phyloP scores from a whole-genome alignment of 768 basidiomycete species.

The Flagelloscypha sp. region DNA sequence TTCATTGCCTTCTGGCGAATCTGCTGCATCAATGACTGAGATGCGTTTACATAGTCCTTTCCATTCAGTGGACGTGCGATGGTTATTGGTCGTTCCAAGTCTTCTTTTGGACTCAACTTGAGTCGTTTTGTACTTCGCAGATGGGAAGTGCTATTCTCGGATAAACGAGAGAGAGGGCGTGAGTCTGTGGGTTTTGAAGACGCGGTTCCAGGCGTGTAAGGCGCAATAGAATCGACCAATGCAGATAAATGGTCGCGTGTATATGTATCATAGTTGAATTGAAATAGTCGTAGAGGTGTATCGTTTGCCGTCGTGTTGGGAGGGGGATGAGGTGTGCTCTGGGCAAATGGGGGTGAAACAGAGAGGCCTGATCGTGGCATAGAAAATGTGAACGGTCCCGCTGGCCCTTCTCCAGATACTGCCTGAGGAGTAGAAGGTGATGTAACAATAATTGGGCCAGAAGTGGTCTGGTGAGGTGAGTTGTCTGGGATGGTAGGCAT shows the following conservation, averaged over 20 bases:
- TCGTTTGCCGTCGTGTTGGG: conserved; percentile 40
- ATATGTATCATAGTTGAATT: conserved; percentile 93
- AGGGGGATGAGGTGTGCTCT: conserved; percentile 44
- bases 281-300: conserved; percentile 78
- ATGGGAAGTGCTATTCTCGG: conserved; percentile 36
- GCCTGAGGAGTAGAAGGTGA: no score
- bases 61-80: conserved; percentile 42
- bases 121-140: conserved; percentile 74
- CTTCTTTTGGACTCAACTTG: conserved; percentile 62
- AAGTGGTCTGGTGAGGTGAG: no score
- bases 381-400: conserved; percentile 45
- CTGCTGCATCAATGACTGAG: conserved; percentile 68
- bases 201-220: conserved; percentile 57
- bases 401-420: no score
- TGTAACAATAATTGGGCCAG: no score
- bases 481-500: no score
- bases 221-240: conserved; percentile 90
- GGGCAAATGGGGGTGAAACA: conserved; percentile 40
- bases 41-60: conserved; percentile 73
- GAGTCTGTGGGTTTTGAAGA: no score
- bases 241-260: conserved; percentile 91
- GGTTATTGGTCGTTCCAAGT: conserved; percentile 44
- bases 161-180: no score
- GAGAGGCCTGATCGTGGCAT: conserved; percentile 24
- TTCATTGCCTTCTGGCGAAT: conserved; percentile 73